A percentile compares a stretch with the other conserved stretches of the same genome.
phyloP scores from a whole-genome alignment of 257 asterid genomes.

The Thymus mandschuricus region DNA sequence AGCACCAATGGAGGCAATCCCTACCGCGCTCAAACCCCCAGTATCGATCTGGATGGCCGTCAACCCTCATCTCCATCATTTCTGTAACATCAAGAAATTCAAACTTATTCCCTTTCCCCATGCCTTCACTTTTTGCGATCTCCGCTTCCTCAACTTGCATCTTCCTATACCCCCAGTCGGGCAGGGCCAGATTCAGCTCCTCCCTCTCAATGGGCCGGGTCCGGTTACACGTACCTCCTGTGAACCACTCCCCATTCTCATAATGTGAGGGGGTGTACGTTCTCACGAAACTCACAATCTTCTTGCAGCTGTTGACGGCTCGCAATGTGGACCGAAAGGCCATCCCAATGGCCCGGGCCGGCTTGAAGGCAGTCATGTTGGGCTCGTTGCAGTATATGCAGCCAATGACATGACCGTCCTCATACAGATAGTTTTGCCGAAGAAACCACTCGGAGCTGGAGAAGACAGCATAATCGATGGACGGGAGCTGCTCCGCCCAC shows the following conservation, averaged over 20 bases:
- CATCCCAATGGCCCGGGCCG: constrained; percentile 33
- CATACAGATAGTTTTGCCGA: constrained; percentile 45
- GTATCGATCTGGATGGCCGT: constrained; percentile 54
- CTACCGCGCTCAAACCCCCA: constrained; percentile 44
- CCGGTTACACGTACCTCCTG: constrained; percentile 53
- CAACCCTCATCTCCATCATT: constrained; percentile 51
- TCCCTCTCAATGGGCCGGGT: constrained; percentile 38
- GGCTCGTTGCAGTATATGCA: constrained; percentile 48
- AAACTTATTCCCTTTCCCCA: constrained; percentile 35
- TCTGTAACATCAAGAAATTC: constrained; percentile 52
- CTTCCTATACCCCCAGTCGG: constrained; percentile 39
- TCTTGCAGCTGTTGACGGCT: constrained; percentile 41
- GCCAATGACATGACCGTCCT: constrained; percentile 40
- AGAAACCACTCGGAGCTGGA: constrained; percentile 56
- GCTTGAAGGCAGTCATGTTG: constrained; percentile 34
- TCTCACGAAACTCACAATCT: constrained; percentile 38
- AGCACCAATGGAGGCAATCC: constrained; percentile 65
- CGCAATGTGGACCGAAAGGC: constrained; percentile 45
- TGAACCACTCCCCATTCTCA: constrained; percentile 56
- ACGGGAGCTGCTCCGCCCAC: constrained; percentile 50
- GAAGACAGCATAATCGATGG: constrained; percentile 48
- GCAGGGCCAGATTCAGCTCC: constrained; percentile 12
- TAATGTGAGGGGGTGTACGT: constrained; percentile 59
- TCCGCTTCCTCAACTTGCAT: constrained; percentile 51
- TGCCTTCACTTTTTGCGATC: constrained; percentile 41